Evolutionary conservation across 768 basidiomycete species (phyloP).

Genomic region (Gymnopilus junonius): DNA sequence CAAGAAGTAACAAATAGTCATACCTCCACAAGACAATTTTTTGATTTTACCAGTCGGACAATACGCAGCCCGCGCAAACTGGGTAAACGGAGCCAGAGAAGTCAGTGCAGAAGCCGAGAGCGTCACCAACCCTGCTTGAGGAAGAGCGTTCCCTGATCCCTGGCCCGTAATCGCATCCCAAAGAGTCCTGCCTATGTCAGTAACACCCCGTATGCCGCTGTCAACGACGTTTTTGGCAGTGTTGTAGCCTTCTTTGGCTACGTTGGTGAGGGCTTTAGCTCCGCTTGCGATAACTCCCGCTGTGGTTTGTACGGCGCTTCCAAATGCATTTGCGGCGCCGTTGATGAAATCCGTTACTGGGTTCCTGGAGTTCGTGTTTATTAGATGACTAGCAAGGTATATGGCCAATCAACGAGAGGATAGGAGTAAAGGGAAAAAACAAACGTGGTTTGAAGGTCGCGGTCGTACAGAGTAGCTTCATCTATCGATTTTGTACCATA

Average conservation of each 20-base stretch:
- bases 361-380: neutral
- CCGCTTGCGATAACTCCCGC: neutral
- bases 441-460: neutral
- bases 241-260: neutral
- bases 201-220: neutral
- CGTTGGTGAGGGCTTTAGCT: neutral
- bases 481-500: neutral
- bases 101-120: conserved; percentile 11
- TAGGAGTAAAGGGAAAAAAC: neutral
- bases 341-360: neutral
- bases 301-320: neutral
- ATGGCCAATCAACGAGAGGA: too few species aligned
- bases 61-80: conserved; percentile 38
- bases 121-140: neutral
- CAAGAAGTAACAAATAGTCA: neutral
- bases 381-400: neutral
- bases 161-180: neutral
- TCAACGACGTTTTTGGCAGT: neutral
- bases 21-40: conserved; percentile 36
- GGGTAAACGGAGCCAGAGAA: conserved; percentile 31
- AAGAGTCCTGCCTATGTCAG: neutral
- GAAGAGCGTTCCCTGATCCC: neutral
- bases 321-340: neutral
- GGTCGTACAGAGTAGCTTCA: neutral
- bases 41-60: conserved; percentile 31